Evolutionary conservation across 192 early-diverging fungal species (phyloP).

Genomic region (Backusella tuberculispora): DNA sequence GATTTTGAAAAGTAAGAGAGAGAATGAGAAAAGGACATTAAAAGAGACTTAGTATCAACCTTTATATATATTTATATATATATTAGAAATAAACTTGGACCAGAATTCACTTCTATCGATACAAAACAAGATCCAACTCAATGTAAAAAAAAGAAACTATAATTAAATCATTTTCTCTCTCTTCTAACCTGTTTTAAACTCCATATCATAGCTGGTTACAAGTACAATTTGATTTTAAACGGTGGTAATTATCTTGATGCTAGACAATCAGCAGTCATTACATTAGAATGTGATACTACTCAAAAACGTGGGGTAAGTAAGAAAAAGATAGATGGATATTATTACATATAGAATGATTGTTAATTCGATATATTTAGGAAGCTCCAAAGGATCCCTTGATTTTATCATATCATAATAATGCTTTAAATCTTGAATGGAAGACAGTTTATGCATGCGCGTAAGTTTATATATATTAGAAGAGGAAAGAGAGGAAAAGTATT

Average conservation of each 20-base stretch:
- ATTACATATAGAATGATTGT: no score
- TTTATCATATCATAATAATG: conserved; percentile 26
- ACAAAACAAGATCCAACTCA: conserved; percentile 29
- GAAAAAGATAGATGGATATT: not conserved
- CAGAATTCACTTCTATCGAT: conserved; percentile 19
- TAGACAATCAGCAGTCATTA: conserved; percentile 34
- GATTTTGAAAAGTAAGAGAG: conserved; percentile 10
- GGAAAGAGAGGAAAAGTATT: no score
- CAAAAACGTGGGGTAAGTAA: conserved; percentile 29
- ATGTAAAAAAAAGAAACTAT: conserved; percentile 23
- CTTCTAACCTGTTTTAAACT: not conserved
- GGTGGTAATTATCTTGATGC: conserved; percentile 27
- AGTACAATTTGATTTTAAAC: conserved; percentile 24
- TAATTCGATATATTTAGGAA: conserved; percentile 14
- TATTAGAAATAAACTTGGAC: conserved; percentile 2
- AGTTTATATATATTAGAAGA: not conserved
- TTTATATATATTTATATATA: not conserved
- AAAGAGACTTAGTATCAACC: no score
- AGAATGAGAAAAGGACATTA: not conserved
- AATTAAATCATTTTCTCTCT: no score
- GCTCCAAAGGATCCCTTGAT: conserved; percentile 17
- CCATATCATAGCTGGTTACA: conserved; percentile 27
- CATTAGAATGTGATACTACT: conserved; percentile 35
- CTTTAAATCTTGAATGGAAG: conserved; percentile 28
- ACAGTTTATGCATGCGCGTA: conserved; percentile 34